Percentiles rank a stretch among this genome's conserved stretches.
Conservation (phyloP, 1,284 basidiomycete species). For the Sparassis latifolia region DNA sequence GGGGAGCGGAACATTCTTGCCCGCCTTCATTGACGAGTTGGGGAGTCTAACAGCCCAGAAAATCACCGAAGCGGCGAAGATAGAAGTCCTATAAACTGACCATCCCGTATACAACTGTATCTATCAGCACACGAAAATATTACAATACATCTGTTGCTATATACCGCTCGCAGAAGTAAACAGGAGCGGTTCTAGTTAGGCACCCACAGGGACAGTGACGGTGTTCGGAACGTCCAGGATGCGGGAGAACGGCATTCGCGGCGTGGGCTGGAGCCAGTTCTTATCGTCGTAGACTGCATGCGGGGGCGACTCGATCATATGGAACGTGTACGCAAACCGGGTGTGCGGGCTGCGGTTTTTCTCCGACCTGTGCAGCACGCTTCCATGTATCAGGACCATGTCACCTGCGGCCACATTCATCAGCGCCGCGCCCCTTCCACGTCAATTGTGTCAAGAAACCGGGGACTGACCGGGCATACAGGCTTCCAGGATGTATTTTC, state of each 20-base stretch:
- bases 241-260: slow-evolving; percentile 72
- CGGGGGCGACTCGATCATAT: slow-evolving; percentile 76
- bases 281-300: slow-evolving; percentile 66
- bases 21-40: slow-evolving; percentile 82
- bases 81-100: slow-evolving; percentile 30
- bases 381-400: slow-evolving; percentile 86
- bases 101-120: background rate
- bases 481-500: slow-evolving; percentile 63
- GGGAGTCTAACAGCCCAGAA: slow-evolving; percentile 55
- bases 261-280: slow-evolving; percentile 88
- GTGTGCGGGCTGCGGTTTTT: slow-evolving; percentile 68
- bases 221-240: slow-evolving; percentile 42
- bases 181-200: slow-evolving; percentile 1
- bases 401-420: slow-evolving; percentile 44
- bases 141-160: background rate
- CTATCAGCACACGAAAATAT: background rate
- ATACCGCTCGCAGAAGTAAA: background rate
- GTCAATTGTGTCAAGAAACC: background rate
- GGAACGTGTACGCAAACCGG: slow-evolving; percentile 91
- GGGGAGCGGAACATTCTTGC: slow-evolving; percentile 85
- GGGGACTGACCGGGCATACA: slow-evolving; percentile 64
- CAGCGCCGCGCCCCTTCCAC: background rate
- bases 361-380: slow-evolving; percentile 84
- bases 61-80: slow-evolving; percentile 41
- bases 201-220: slow-evolving; percentile 14